A percentile compares a stretch with the other conserved stretches of the same genome.
These are phyloP conservation scores for Elongisporangium prolatum DNA, from an alignment of 352 stramenopile species.

Conservation along the genomic window DNA sequence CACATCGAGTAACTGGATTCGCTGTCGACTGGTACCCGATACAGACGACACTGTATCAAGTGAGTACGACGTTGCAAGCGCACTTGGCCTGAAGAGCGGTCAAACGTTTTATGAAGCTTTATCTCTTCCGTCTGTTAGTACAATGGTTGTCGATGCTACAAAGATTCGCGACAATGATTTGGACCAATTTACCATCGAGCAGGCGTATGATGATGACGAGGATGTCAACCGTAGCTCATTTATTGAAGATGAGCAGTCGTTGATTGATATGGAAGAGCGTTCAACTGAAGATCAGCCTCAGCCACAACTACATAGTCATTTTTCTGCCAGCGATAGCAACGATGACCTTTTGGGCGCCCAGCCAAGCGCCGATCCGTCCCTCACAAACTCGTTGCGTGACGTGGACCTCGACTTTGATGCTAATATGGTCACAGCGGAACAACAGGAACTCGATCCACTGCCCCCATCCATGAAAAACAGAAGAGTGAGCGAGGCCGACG, in stretches of 20 bases:
- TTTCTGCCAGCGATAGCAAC: slow-evolving; percentile 19
- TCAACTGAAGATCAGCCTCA: neutral
- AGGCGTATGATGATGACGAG: slow-evolving; percentile 40
- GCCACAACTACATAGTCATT: slow-evolving; percentile 3
- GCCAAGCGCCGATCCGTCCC: slow-evolving; percentile 10
- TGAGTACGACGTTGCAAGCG: slow-evolving; percentile 23
- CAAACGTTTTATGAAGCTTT: slow-evolving; percentile 19
- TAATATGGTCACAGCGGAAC: slow-evolving; percentile 14
- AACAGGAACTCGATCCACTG: slow-evolving; percentile 8
- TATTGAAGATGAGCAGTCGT: neutral
- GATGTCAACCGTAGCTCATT: slow-evolving; percentile 9
- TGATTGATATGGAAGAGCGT: neutral
- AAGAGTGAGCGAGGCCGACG: slow-evolving; percentile 11
- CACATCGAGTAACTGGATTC: slow-evolving; percentile 87
- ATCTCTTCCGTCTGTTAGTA: slow-evolving; percentile 24
- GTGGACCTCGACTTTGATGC: slow-evolving; percentile 15
- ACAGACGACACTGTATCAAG: slow-evolving; percentile 65
- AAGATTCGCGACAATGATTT: slow-evolving; percentile 7
- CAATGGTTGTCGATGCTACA: slow-evolving; percentile 30
- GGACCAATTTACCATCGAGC: slow-evolving; percentile 8
- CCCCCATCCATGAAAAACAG: slow-evolving; percentile 4
- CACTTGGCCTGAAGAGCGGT: slow-evolving; percentile 17
- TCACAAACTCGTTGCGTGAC: slow-evolving; percentile 8
- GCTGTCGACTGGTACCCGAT: slow-evolving; percentile 72
- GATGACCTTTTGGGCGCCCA: slow-evolving; percentile 24